Evolutionary conservation across 768 basidiomycete species (phyloP).

Genomic region (Amanita exitialis): DNA sequence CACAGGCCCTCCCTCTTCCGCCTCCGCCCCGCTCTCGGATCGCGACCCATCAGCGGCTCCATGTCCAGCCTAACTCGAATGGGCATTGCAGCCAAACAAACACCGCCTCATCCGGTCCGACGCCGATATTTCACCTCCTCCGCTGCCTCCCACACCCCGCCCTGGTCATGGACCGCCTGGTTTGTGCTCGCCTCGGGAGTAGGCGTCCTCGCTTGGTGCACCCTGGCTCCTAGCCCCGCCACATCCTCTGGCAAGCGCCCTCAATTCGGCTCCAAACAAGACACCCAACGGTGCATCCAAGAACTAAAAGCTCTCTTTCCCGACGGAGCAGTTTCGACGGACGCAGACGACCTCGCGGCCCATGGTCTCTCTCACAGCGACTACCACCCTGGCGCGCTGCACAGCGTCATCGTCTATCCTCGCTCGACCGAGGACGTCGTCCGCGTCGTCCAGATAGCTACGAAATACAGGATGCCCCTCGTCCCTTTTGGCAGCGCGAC

Average conservation of each 20-base stretch:
- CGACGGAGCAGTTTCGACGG: constrained; percentile 32
- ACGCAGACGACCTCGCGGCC: constrained; percentile 35
- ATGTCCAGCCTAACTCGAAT: too few relatives aligned
- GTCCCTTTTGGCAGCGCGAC: constrained; percentile 78
- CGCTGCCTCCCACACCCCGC: too few relatives aligned
- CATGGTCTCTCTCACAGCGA: constrained; percentile 50
- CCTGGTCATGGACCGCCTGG: too few relatives aligned
- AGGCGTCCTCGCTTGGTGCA: too few relatives aligned
- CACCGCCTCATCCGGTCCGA: too few relatives aligned
- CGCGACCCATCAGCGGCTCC: too few relatives aligned
- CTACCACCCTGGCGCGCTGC: constrained; percentile 40
- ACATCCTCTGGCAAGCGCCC: background rate
- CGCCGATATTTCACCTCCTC: too few relatives aligned
- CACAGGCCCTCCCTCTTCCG: background rate
- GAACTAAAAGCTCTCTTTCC: constrained; percentile 35
- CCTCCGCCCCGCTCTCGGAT: too few relatives aligned
- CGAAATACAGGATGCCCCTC: constrained; percentile 67
- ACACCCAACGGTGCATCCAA: constrained; percentile 41
- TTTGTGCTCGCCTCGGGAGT: too few relatives aligned
- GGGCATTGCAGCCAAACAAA: too few relatives aligned
- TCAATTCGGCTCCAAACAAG: constrained; percentile 38
- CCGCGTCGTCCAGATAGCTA: constrained; percentile 64
- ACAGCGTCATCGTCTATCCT: constrained; percentile 58
- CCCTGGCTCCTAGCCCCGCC: too few relatives aligned
- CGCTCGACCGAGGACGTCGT: constrained; percentile 73